phyloP scores from a whole-genome alignment of 805 yeast genomes.

The Hanseniaspora pseudoguilliermondii region DNA sequence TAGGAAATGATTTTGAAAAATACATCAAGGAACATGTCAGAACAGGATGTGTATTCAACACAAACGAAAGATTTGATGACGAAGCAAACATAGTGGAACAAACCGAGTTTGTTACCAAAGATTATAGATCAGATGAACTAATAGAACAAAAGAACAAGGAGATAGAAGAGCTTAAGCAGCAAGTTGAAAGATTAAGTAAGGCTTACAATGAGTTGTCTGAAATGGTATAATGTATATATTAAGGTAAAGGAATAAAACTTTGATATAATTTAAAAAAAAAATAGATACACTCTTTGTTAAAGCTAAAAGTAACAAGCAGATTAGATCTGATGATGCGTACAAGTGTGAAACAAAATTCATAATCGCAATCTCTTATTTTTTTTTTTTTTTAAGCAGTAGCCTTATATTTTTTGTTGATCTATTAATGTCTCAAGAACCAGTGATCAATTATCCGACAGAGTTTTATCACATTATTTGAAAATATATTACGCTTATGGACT shows the following conservation, averaged over 20 bases:
- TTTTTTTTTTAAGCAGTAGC: not conserved
- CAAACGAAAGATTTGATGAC: not conserved
- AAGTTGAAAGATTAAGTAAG: conserved; percentile 38
- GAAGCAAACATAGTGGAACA: not conserved
- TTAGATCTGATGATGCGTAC: too few relatives aligned
- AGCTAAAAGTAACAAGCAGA: too few relatives aligned
- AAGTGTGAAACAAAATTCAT: too few relatives aligned
- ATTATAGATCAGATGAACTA: conserved; percentile 13
- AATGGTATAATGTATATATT: conserved; percentile 21
- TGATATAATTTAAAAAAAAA: too few relatives aligned
- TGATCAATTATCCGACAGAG: too few relatives aligned
- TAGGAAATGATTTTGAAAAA: conserved; percentile 5
- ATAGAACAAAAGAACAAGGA: conserved; percentile 19
- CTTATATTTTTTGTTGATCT: not conserved
- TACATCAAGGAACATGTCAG: conserved; percentile 3
- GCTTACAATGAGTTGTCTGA: conserved; percentile 49
- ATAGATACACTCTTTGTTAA: too few relatives aligned
- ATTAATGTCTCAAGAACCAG: too few relatives aligned
- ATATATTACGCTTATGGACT: too few relatives aligned
- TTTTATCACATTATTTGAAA: too few relatives aligned
- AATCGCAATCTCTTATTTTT: too few relatives aligned
- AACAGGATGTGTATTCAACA: not conserved
- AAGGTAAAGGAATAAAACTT: not conserved
- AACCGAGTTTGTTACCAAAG: conserved; percentile 2
- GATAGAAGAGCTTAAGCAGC: conserved; percentile 31